Conservation (phyloP, 805 yeast genomes). For the Candida patagonica region DNA sequence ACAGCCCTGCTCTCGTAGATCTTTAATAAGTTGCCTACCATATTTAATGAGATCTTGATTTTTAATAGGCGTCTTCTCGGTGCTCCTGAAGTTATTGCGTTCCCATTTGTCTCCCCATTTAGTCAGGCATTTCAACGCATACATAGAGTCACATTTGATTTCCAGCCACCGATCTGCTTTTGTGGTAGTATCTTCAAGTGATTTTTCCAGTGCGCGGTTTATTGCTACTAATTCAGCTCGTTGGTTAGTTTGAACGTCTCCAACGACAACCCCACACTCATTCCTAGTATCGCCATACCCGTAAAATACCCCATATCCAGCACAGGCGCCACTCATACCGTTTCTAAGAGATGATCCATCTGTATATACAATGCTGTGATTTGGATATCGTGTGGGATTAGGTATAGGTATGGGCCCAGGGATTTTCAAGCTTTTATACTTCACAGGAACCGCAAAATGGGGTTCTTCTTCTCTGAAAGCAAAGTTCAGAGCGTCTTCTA, state of each 20-base stretch:
- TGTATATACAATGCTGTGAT: conserved; percentile 38
- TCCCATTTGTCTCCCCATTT: conserved; percentile 54
- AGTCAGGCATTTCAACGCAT: conserved; percentile 47
- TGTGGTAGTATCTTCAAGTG: conserved; percentile 7
- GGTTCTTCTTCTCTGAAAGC: conserved; percentile 13
- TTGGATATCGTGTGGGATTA: too few species aligned
- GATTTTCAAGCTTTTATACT: too few species aligned
- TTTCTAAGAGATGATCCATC: conserved; percentile 73
- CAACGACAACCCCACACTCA: conserved; percentile 42
- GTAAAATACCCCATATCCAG: conserved; percentile 73
- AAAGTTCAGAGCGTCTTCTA: conserved; percentile 42
- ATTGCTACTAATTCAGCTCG: conserved; percentile 73
- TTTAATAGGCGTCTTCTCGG: conserved; percentile 37
- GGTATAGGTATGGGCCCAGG: too few species aligned
- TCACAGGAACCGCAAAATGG: too few species aligned
- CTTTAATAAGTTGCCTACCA: conserved; percentile 30
- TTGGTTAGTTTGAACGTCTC: conserved; percentile 57
- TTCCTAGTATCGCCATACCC: conserved; percentile 49
- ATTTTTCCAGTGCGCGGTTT: conserved; percentile 42
- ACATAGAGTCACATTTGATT: conserved; percentile 64
- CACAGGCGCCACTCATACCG: conserved; percentile 36
- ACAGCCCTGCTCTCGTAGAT: conserved; percentile 15
- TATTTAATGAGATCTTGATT: conserved; percentile 44
- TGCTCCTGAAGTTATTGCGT: conserved; percentile 42
- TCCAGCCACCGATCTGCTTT: conserved; percentile 23